phyloP scores from a whole-genome alignment of 805 yeast species.

The Saccharomycopsis sp. region DNA sequence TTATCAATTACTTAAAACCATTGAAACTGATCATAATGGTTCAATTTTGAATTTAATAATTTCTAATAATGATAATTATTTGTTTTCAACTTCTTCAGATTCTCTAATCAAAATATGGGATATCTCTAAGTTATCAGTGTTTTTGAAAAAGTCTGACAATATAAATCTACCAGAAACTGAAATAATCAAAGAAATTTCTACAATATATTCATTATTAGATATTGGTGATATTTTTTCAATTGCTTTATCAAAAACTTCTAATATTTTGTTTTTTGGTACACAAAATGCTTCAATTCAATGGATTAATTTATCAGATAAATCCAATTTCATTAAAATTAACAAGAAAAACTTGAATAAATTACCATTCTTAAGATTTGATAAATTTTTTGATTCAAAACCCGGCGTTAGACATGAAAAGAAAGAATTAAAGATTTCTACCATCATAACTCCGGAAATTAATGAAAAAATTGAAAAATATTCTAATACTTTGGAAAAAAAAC shows the following conservation, averaged over 20 bases:
- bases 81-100: conserved; percentile 85
- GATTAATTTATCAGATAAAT: conserved; percentile 33
- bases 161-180: conserved; percentile 3
- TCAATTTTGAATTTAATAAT: conserved; percentile 58
- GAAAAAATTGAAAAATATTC: conserved; percentile 16
- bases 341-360: conserved; percentile 27
- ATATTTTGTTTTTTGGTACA: conserved; percentile 73
- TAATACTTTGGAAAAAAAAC: conserved; percentile 5
- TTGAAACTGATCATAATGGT: conserved; percentile 54
- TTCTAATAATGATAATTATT: conserved; percentile 36
- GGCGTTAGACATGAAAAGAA: conserved; percentile 62
- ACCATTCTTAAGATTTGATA: conserved; percentile 65
- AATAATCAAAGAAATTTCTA: conserved; percentile 39
- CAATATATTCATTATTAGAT: conserved; percentile 76
- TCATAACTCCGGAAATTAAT: too few species aligned
- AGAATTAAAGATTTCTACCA: too few species aligned
- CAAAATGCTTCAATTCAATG: conserved; percentile 86
- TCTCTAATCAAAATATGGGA: conserved; percentile 85
- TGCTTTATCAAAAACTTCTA: conserved; percentile 48
- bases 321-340: conserved; percentile 18
- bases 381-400: conserved; percentile 71
- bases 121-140: conserved; percentile 28
- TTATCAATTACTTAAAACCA: conserved; percentile 40
- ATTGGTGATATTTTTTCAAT: conserved; percentile 90
- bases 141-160: too few species aligned